A percentile compares a stretch with the other conserved stretches of the same genome.
phyloP scores from a whole-genome alignment of 75 land plant species.

The Pinus taeda region DNA sequence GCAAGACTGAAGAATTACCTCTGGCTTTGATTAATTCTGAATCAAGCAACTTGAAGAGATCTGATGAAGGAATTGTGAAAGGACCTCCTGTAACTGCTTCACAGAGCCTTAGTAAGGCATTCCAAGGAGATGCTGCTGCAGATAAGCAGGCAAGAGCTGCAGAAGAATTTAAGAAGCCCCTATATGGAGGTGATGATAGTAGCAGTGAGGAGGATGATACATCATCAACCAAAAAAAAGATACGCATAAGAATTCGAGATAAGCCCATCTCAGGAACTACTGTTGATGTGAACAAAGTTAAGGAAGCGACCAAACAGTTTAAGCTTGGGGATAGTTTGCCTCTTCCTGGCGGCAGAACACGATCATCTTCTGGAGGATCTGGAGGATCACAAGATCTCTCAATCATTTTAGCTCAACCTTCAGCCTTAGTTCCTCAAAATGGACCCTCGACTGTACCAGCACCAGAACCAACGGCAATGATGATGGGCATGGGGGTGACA shows the following conservation, averaged over 20 bases:
- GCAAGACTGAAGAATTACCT: constrained; percentile 27
- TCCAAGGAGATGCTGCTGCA: constrained; percentile 22
- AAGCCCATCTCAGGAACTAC: constrained; percentile 62
- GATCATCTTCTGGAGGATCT: constrained; percentile 40
- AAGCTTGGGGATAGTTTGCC: constrained; percentile 73
- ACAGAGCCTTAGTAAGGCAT: constrained; percentile 29
- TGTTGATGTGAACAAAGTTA: constrained; percentile 84
- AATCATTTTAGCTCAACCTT: constrained; percentile 21
- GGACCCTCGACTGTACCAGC: constrained; percentile 24
- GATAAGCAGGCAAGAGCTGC: constrained; percentile 92
- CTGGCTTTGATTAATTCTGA: constrained; percentile 7
- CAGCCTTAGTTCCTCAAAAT: constrained; percentile 23
- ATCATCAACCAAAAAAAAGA: constrained; percentile 51
- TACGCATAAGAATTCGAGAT: constrained; percentile 70
- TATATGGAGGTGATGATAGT: constrained; percentile 73
- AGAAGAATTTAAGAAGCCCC: constrained; percentile 86
- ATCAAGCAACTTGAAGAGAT: constrained; percentile 17
- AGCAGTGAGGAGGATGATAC: constrained; percentile 94
- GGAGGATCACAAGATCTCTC: constrained; percentile 53
- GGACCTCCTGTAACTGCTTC: constrained; percentile 32
- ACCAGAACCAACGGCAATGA: constrained; percentile 32
- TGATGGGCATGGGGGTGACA: constrained; percentile 56
- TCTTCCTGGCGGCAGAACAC: constrained; percentile 47
- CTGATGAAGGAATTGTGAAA: constrained; percentile 20
- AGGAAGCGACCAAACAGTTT: constrained; percentile 93